These are phyloP conservation scores for Polytrichum formosum DNA, from an alignment of 225 moss, liverwort and hornwort genomes.

Conservation along the genomic window DNA sequence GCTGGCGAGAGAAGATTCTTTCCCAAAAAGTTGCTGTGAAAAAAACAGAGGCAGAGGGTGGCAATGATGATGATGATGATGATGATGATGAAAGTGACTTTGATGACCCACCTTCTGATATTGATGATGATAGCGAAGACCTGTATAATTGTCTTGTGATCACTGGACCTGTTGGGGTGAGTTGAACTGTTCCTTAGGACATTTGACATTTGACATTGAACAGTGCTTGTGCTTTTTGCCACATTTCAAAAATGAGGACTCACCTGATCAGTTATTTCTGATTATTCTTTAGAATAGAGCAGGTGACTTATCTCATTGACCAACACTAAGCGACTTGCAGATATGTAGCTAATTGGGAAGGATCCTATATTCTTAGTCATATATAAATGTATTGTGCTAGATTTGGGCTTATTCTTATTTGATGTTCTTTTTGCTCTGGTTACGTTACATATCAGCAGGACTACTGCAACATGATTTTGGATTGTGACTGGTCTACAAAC, in stretches of 20 bases:
- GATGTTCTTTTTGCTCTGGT: background rate
- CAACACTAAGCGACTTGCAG: too few relatives aligned
- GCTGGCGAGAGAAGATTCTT: conserved; percentile 69
- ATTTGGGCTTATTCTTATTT: background rate
- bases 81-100: conserved; percentile 61
- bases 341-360: too few relatives aligned
- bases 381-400: too few relatives aligned
- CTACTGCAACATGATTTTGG: background rate
- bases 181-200: conserved; percentile 2
- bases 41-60: conserved; percentile 3
- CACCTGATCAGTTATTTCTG: too few relatives aligned
- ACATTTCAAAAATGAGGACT: too few relatives aligned
- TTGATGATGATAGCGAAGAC: conserved; percentile 40
- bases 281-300: too few relatives aligned
- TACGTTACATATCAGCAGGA: background rate
- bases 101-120: conserved; percentile 44
- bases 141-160: conserved; percentile 66
- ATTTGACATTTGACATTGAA: background rate
- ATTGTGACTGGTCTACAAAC: too few relatives aligned
- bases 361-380: too few relatives aligned
- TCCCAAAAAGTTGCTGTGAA: conserved; percentile 35
- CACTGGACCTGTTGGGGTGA: conserved; percentile 80
- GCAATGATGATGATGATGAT: conserved; percentile 11
- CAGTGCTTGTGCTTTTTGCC: too few relatives aligned
- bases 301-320: too few relatives aligned